These are phyloP conservation scores for Dactylorhiza incarnata DNA, from an alignment of 106 monocot species.

Conservation along the genomic window DNA sequence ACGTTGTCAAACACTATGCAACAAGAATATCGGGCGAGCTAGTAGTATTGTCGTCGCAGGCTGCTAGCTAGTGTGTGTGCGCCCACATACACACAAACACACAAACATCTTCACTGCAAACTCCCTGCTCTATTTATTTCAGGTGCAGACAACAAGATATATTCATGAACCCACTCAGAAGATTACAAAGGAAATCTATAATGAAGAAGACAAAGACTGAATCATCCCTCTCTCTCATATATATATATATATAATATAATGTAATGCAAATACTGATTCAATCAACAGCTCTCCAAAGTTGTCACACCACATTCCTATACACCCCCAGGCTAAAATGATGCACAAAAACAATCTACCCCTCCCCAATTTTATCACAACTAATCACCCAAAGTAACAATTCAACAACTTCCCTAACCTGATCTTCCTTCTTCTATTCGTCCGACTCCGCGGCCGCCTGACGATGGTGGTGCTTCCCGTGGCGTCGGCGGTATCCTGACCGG, in stretches of 20 bases:
- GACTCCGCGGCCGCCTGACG: not conserved
- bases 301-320: not conserved
- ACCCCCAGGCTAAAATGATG: not conserved
- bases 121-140: no score
- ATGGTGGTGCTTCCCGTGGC: conserved; percentile 1
- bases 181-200: not conserved
- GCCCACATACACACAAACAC: no score
- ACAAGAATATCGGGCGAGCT: no score
- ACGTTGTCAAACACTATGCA: no score
- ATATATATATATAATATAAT: no score
- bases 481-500: not conserved
- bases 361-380: not conserved
- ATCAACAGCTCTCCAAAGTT: not conserved
- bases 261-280: not conserved
- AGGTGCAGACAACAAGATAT: no score
- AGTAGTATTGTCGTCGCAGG: no score
- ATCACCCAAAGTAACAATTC: not conserved
- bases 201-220: not conserved
- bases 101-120: no score
- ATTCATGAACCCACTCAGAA: no score
- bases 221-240: not conserved
- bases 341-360: not conserved
- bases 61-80: no score
- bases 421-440: not conserved
- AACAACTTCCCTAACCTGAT: not conserved